Evolutionary conservation across 176 grass and related monocot species (phyloP), one percentile per base, ranked within the genome.

Genomic region (Olyra latifolia): DNA sequence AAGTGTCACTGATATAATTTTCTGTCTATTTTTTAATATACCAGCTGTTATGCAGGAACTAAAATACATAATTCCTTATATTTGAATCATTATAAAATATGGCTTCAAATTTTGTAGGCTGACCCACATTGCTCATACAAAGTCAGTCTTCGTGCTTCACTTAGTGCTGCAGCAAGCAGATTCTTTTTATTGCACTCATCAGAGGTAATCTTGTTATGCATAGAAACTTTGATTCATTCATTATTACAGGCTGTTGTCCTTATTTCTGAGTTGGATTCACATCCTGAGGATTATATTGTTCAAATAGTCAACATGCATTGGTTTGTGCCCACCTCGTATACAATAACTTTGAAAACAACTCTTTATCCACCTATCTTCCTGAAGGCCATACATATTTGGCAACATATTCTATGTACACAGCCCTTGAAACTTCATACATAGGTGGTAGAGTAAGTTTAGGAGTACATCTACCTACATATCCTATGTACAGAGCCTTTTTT

Each of bases 91-190:
- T 71, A 77, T 59, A 73, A 74, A 20, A 43, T 9, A 12, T 85
- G 24, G 41, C 30, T 83, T n/a, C n/a, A 76, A 58, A 29, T 77
- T 68, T 83, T 98, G 71, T 82, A 99, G 96, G 88, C 86, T 59
- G 92, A 99, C 63, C 92, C 96, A 28, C 96, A 99, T 83, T 99
- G 96, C 72, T 99, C 96, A 6, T 99, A 99, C 49, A 83, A 72
- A 88, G 74, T 93, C 54, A 84, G 41, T 66, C 47, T 88, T 75
- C 89, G 75, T 46, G 90, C 88, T 88, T 95, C 92, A 65, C 62
- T 89, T 77, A 80, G 83, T 78, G 86, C 90, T 75, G 90, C 90
- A 56, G 87, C 96, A 40, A 84, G 92, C 66, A 89, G 96, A 85
- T 99, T 99, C 77, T 73, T 92, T 81, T 83, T 99, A 35, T 79